Evolutionary conservation across 139 green algal species (phyloP).

Genomic region (Medakamo hakoo): DNA sequence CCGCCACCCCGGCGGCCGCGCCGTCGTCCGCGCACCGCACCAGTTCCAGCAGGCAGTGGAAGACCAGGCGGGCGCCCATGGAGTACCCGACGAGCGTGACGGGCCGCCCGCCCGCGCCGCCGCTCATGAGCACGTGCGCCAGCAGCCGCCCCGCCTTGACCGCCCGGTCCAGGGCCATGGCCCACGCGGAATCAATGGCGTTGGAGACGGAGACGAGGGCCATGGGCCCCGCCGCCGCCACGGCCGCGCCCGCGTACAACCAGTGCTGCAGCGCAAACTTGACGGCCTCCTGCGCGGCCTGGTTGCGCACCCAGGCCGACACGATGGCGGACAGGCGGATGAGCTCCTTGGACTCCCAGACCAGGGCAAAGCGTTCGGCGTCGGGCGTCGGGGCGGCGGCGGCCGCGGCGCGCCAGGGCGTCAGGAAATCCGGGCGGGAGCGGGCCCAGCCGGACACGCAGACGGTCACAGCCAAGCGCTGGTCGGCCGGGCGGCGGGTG

Average conservation of each 20-base stretch:
- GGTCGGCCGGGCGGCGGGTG: conserved; percentile 1
- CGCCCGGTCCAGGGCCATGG: conserved; percentile 30
- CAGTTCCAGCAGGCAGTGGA: conserved; percentile 69
- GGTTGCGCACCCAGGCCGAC: conserved; percentile 21
- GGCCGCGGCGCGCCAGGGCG: conserved; percentile 27
- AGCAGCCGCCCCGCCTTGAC: conserved; percentile 41
- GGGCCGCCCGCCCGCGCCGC: conserved; percentile 42
- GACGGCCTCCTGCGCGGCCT: conserved; percentile 15
- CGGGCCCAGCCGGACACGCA: conserved; percentile 47
- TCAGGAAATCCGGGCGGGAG: conserved; percentile 34
- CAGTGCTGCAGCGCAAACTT: conserved; percentile 27
- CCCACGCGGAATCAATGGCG: conserved; percentile 33
- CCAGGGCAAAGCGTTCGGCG: conserved; percentile 27
- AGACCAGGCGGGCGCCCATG: conserved; percentile 48
- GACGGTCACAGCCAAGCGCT: conserved; percentile 17
- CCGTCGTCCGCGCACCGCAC: conserved; percentile 12
- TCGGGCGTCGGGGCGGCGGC: conserved; percentile 2
- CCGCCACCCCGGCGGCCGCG: not conserved
- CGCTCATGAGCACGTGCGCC: conserved; percentile 36
- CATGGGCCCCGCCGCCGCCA: conserved; percentile 15
- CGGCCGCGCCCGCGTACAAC: conserved; percentile 21
- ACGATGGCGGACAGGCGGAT: conserved; percentile 23
- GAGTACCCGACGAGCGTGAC: conserved; percentile 29
- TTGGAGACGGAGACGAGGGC: conserved; percentile 2
- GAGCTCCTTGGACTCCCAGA: conserved; percentile 57